Evolutionary conservation across 495 filamentous ascomycete genomes (phyloP).

Genomic region (Penicillium silybi): DNA sequence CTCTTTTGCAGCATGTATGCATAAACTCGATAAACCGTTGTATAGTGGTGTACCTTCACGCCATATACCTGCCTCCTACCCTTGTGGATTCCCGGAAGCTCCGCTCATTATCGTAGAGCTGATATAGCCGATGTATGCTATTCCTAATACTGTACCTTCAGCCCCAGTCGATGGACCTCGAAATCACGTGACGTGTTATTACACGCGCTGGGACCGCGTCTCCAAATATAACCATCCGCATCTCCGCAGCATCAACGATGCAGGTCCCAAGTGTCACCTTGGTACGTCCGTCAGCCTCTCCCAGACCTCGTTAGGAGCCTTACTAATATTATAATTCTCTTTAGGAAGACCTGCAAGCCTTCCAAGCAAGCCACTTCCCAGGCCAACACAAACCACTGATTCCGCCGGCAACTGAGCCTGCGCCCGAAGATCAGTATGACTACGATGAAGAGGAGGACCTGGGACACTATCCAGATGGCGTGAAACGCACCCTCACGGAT

Average conservation of each 20-base stretch:
- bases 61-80: no score
- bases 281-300: conserved; percentile 32
- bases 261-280: conserved; percentile 47
- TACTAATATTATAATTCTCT: background rate
- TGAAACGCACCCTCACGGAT: conserved; percentile 87
- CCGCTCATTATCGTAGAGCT: background rate
- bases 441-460: conserved; percentile 65
- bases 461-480: conserved; percentile 85
- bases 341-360: conserved; percentile 69
- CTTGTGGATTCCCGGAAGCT: no score
- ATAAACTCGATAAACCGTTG: background rate
- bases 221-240: conserved; percentile 1
- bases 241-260: conserved; percentile 7
- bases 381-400: conserved; percentile 9
- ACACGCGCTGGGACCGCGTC: conserved; percentile 5
- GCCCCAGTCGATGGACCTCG: background rate
- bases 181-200: conserved; percentile 7
- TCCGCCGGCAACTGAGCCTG: conserved; percentile 19
- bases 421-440: conserved; percentile 29
- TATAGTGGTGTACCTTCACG: no score
- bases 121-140: no score
- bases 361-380: conserved; percentile 65
- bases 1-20: background rate
- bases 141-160: no score
- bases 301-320: background rate